Conservation (phyloP, 2,329 filamentous ascomycete genomes). For the Penicillium brasilianum region DNA sequence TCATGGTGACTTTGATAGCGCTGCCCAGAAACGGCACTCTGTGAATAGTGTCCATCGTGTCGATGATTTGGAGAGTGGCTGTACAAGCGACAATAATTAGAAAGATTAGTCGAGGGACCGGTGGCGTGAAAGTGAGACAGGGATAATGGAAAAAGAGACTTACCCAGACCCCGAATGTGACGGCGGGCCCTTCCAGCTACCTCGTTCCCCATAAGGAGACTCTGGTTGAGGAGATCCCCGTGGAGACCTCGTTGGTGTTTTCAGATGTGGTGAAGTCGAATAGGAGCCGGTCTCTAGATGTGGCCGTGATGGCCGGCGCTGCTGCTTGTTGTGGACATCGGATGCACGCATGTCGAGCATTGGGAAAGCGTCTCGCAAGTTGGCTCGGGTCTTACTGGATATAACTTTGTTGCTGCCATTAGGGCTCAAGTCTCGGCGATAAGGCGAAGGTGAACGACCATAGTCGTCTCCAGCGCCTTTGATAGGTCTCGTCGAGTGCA, state of each 20-base stretch:
- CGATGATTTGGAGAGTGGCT: conserved; percentile 67
- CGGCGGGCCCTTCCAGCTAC: conserved; percentile 56
- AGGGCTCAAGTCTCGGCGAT: conserved; percentile 39
- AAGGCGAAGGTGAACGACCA: conserved; percentile 41
- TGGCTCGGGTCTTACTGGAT: conserved; percentile 38
- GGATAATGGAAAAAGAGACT: not conserved
- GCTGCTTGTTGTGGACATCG: conserved; percentile 37
- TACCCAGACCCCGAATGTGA: conserved; percentile 55
- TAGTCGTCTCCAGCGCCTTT: conserved; percentile 36
- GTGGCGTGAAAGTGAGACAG: not conserved
- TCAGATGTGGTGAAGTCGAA: conserved; percentile 64
- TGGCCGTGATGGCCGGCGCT: conserved; percentile 46
- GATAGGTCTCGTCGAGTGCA: conserved; percentile 37
- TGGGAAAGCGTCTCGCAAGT: conserved; percentile 40
- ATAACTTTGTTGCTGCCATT: conserved; percentile 39
- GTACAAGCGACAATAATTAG: conserved; percentile 50
- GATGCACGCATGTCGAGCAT: conserved; percentile 41
- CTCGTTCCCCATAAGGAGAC: conserved; percentile 62
- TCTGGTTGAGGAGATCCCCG: conserved; percentile 66
- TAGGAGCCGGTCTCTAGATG: conserved; percentile 55
- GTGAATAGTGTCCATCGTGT: conserved; percentile 58
- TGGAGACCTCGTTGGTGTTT: conserved; percentile 59
- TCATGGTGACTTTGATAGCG: conserved; percentile 58
- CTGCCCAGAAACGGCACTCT: conserved; percentile 58
- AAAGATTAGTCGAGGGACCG: conserved; percentile 10